Percentiles rank a stretch among this genome's conserved stretches.
These are phyloP conservation scores for Zhuliangozyma parablackwelliae DNA, from an alignment of 1,139 yeast genomes.

Conservation along the genomic window DNA sequence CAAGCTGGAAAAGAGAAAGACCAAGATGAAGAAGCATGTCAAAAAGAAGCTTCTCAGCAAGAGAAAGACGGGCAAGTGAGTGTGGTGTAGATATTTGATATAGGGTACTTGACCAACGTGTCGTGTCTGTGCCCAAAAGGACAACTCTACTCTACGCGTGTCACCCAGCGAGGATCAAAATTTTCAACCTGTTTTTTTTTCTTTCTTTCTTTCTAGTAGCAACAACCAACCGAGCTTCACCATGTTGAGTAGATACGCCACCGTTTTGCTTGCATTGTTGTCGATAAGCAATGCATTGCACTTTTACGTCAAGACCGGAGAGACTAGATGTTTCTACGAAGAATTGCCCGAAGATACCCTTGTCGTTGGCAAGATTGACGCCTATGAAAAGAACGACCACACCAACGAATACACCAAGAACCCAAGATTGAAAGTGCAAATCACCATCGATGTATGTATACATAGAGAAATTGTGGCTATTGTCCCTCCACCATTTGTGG, in stretches of 20 bases:
- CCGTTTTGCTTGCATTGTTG: conserved; percentile 10
- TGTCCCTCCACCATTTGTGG: too few species aligned
- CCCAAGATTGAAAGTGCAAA: conserved; percentile 30
- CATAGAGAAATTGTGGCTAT: not conserved
- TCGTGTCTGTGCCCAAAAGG: too few species aligned
- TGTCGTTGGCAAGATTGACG: conserved; percentile 44
- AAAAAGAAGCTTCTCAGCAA: conserved; percentile 76
- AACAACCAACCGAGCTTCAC: too few species aligned
- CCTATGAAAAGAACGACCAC: conserved; percentile 32
- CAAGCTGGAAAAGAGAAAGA: conserved; percentile 82
- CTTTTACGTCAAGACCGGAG: conserved; percentile 43
- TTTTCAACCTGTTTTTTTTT: not conserved
- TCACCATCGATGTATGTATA: conserved; percentile 35
- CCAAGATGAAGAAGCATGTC: conserved; percentile 86
- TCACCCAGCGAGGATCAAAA: too few species aligned
- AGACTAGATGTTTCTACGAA: conserved; percentile 44
- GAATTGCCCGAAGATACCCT: conserved; percentile 40
- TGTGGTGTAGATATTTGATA: not conserved
- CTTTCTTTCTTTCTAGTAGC: not conserved
- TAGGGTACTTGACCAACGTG: not conserved
- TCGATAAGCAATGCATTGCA: conserved; percentile 32
- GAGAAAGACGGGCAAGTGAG: conserved; percentile 26
- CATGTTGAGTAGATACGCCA: not conserved
- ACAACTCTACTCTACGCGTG: too few species aligned
- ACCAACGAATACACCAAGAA: conserved; percentile 27